phyloP scores from a whole-genome alignment of 805 yeast genomes.

The Saturnispora zaruensis region DNA sequence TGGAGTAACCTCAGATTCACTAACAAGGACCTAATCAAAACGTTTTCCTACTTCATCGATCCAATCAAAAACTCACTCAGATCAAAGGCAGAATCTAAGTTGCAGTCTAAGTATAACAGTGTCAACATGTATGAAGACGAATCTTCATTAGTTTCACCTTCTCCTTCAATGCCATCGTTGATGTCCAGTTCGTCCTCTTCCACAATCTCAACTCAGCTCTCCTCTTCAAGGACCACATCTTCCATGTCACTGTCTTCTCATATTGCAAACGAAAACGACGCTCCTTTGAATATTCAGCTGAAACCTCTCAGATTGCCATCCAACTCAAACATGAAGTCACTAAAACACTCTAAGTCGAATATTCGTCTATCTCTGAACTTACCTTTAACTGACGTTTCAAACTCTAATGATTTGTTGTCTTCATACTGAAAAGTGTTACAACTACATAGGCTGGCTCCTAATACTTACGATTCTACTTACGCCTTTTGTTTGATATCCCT shows the following conservation, averaged over 20 bases:
- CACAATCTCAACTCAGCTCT: slow-evolving; percentile 19
- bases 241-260: slow-evolving; percentile 22
- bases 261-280: neutral
- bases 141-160: neutral
- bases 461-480: neutral
- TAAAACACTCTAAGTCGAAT: slow-evolving; percentile 5
- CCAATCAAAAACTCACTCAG: slow-evolving; percentile 55
- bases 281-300: slow-evolving; percentile 4
- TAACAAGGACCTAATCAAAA: slow-evolving; percentile 58
- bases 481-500: neutral
- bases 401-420: neutral
- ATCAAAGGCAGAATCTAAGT: slow-evolving; percentile 14
- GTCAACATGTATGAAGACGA: neutral
- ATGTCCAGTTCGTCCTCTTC: slow-evolving; percentile 12
- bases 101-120: slow-evolving; percentile 2
- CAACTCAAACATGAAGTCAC: slow-evolving; percentile 2
- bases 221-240: slow-evolving; percentile 25
- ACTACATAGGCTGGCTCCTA: neutral
- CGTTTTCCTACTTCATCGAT: slow-evolving; percentile 64
- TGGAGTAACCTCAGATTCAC: slow-evolving; percentile 70
- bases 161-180: slow-evolving; percentile 12
- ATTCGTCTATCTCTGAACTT: slow-evolving; percentile 1
- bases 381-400: slow-evolving; percentile 6
- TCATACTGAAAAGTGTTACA: neutral
- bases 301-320: slow-evolving; percentile 14